Evolutionary conservation across 768 basidiomycete species (phyloP), one percentile per base, ranked within the genome.

Genomic region (Boletales sp.): DNA sequence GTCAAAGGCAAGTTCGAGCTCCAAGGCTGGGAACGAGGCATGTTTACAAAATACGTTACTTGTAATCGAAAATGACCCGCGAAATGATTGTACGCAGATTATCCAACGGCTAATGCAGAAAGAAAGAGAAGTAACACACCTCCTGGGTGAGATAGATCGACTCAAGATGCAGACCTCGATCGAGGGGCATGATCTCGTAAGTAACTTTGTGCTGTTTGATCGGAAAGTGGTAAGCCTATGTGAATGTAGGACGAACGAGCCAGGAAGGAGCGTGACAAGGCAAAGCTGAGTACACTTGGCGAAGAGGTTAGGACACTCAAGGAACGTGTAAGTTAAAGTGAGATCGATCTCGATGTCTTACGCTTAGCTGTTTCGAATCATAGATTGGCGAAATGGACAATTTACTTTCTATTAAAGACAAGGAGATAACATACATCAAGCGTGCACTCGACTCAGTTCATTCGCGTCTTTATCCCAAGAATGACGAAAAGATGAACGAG

Each of bases 391-490:
- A 85, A 39, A 66, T 82, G 43, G 83, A 83, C 39, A 66, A 59
- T 5, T 56, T 67, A 3, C 40, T 81, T 3, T 66, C 65, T 5
- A 68, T 72, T 47, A 87, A 84, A 60, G 81, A 86, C 54, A 92
- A 90, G 61, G 87, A 93, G 48, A 75, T 86, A 31, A 56, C 77
- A 0, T 89, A 86, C 58, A 76, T 94, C 35, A 90, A 91, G 61
- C 84, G 86, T 13, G 87, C 90, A n/a, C 72, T 97, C 34, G 90
- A 93, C 65, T 86, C 88, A 8, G 86, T 94, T 5, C 90, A 90
- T 66, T 84, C 84, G 11, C 78, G 87, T n/a, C 86, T 94, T 64
- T 74, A 78, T 6, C 73, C 79, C 6, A 68, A 79, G 39, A 76
- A 79, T 43, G 74, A 74, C 21, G 62, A 58, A 19, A 75, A 73